phyloP scores from a whole-genome alignment of 208 protist genomes.

The Acanthamoeba divionensis region DNA sequence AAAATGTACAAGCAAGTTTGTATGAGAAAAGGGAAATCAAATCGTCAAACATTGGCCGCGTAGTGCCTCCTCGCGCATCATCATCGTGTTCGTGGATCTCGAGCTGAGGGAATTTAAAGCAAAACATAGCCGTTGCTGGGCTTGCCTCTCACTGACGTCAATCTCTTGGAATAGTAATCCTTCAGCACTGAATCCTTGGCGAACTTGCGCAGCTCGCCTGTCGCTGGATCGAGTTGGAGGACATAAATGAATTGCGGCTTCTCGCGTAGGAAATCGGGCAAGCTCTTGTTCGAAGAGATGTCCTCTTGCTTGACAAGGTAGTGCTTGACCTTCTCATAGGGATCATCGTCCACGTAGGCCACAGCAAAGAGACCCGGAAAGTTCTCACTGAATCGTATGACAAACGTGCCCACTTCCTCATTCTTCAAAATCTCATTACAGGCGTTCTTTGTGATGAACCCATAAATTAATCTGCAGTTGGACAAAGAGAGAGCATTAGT shows the following conservation, averaged over 20 bases:
- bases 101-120: too few relatives aligned
- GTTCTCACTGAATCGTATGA: conserved; percentile 61
- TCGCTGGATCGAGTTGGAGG: conserved; percentile 34
- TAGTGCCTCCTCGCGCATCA: too few relatives aligned
- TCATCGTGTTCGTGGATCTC: too few relatives aligned
- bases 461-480: conserved; percentile 57
- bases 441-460: conserved; percentile 55
- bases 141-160: conserved; percentile 2
- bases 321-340: conserved; percentile 79
- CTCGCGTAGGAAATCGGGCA: conserved; percentile 66
- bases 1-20: too few relatives aligned
- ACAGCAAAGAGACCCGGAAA: conserved; percentile 61
- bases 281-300: conserved; percentile 64
- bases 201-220: conserved; percentile 33
- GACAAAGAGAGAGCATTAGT: too few relatives aligned
- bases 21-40: too few relatives aligned
- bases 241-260: conserved; percentile 57
- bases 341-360: conserved; percentile 46
- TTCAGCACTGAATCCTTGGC: conserved; percentile 55
- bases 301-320: conserved; percentile 71
- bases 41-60: too few relatives aligned
- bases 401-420: conserved; percentile 51
- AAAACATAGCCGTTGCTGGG: conserved; percentile 44
- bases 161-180: conserved; percentile 61
- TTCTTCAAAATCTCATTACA: conserved; percentile 44